A percentile compares a stretch with the other conserved stretches of the same genome.
These are phyloP conservation scores for Hylodesmum podocarpum DNA, from an alignment of 306 rosid species.

Conservation along the genomic window DNA sequence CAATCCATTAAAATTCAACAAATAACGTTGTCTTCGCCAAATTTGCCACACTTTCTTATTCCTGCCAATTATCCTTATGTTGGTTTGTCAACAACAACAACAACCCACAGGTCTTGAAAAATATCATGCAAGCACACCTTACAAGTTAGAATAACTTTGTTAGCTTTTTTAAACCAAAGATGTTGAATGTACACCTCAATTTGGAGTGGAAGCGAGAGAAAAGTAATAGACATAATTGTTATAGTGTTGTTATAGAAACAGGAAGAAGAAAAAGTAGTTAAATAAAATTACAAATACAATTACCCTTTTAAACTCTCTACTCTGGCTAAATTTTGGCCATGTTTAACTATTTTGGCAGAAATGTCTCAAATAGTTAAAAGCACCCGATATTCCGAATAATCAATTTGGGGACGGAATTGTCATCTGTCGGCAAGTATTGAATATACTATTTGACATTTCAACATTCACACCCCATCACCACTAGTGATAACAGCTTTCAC, in stretches of 20 bases:
- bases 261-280: no score
- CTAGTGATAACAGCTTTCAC: slow-evolving; percentile 1
- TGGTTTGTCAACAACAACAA: background rate
- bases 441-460: background rate
- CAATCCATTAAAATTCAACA: background rate
- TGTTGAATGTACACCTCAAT: no score
- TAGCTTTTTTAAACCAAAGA: background rate
- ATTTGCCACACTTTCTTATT: background rate
- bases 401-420: background rate
- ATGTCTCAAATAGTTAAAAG: background rate
- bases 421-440: background rate
- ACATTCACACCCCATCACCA: background rate
- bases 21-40: background rate
- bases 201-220: background rate
- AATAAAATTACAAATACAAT: no score
- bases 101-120: background rate
- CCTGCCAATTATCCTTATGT: background rate
- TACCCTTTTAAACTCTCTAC: no score
- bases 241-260: no score
- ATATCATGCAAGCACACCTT: background rate
- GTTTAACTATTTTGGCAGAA: background rate
- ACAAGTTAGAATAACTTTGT: background rate
- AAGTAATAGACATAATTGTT: no score
- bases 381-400: background rate
- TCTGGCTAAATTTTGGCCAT: background rate